Conservation (phyloP, 176 grass and related monocot genomes). For the Oryza meridionalis region DNA sequence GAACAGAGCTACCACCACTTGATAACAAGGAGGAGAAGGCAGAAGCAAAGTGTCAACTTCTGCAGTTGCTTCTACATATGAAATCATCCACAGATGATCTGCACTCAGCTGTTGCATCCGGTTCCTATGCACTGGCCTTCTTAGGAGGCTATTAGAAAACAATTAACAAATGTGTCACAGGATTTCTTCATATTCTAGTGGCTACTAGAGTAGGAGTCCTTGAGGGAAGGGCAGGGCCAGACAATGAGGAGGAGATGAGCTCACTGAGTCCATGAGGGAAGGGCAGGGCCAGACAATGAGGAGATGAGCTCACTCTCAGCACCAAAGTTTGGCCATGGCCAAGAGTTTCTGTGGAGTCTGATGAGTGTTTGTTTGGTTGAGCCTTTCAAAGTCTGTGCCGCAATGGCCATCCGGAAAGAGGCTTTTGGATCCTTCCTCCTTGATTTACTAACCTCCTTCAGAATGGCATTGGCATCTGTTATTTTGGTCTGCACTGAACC, state of each 20-base stretch:
- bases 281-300: slow-evolving; percentile 30
- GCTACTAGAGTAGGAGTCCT: neutral
- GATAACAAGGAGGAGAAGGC: too few species aligned
- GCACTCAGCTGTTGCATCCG: neutral
- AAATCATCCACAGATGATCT: neutral
- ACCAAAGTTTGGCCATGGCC: slow-evolving; percentile 5
- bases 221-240: neutral
- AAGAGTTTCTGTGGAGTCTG: slow-evolving; percentile 27
- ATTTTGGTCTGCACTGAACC: neutral
- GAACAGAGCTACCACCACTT: too few species aligned
- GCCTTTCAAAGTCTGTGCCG: slow-evolving; percentile 42
- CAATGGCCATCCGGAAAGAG: slow-evolving; percentile 24
- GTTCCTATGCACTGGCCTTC: neutral
- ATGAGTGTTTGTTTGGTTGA: slow-evolving; percentile 12
- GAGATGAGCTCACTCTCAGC: neutral
- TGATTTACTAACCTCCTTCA: neutral
- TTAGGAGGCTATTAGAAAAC: neutral
- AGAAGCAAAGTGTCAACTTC: neutral
- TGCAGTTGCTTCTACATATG: neutral
- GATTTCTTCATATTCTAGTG: neutral
- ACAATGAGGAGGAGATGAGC: slow-evolving; percentile 21
- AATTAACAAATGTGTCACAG: slow-evolving; percentile 6
- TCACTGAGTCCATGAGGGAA: neutral
- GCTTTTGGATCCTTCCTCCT: slow-evolving; percentile 46
- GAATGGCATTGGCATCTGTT: neutral